A percentile compares a stretch with the other conserved stretches of the same genome.
Evolutionary conservation across 2,329 filamentous ascomycete genomes (phyloP).

Genomic region (Aspergillus cejpii): DNA sequence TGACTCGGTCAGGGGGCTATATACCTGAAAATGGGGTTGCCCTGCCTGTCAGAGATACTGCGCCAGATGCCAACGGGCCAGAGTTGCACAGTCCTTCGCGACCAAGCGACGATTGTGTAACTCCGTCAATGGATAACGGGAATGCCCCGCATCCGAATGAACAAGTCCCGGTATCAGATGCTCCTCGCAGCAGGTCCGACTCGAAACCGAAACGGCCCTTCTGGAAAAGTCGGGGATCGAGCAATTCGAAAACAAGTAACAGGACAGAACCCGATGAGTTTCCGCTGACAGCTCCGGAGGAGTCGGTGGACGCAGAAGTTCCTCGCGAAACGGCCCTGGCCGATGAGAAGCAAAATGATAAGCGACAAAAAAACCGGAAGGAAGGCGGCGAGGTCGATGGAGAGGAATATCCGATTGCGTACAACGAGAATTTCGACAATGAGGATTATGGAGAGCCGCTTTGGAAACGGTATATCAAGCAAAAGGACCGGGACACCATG

Average conservation of each 20-base stretch:
- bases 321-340: background rate
- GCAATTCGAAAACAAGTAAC: conserved; percentile 22
- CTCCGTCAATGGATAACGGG: background rate
- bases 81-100: background rate
- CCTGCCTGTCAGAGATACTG: conserved; percentile 6
- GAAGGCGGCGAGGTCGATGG: conserved; percentile 23
- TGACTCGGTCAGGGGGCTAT: conserved; percentile 33
- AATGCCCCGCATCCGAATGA: background rate
- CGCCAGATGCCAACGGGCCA: background rate
- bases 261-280: conserved; percentile 29
- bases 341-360: conserved; percentile 7
- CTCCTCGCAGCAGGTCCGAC: background rate
- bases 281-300: conserved; percentile 33
- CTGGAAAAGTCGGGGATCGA: conserved; percentile 31
- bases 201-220: conserved; percentile 25
- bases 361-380: conserved; percentile 13
- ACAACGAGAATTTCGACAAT: conserved; percentile 56
- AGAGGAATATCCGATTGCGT: conserved; percentile 55
- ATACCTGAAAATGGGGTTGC: conserved; percentile 14
- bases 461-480: conserved; percentile 78
- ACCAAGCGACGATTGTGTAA: background rate
- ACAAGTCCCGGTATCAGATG: conserved; percentile 1
- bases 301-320: conserved; percentile 13
- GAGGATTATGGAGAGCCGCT: conserved; percentile 58
- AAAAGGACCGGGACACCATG: conserved; percentile 78